These are phyloP conservation scores for Cordyceps pruinosa DNA, from an alignment of 2,329 filamentous ascomycete genomes.

Conservation along the genomic window DNA sequence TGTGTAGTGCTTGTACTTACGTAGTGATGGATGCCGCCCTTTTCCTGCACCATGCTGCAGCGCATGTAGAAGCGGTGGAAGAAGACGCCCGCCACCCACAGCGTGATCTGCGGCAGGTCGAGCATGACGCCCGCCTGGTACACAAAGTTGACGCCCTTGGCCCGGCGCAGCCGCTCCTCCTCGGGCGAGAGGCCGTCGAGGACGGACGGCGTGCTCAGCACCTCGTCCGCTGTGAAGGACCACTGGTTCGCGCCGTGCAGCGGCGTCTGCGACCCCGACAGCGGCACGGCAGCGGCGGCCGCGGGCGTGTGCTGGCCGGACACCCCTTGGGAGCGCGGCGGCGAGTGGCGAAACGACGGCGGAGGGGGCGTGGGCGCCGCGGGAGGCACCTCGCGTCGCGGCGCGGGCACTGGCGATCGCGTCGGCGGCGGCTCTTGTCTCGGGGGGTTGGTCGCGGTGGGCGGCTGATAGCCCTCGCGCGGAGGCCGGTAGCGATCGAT, in stretches of 20 bases:
- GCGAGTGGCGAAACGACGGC: slow-evolving; percentile 47
- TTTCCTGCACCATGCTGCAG: slow-evolving; percentile 68
- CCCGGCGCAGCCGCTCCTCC: slow-evolving; percentile 72
- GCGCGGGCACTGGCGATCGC: slow-evolving; percentile 44
- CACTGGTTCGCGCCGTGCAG: slow-evolving; percentile 57
- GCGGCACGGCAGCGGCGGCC: slow-evolving; percentile 17
- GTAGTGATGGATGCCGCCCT: slow-evolving; percentile 80
- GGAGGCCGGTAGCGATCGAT: slow-evolving; percentile 53
- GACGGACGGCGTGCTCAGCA: slow-evolving; percentile 75
- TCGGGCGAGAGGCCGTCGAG: slow-evolving; percentile 70
- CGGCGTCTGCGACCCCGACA: slow-evolving; percentile 32
- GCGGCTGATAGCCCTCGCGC: slow-evolving; percentile 52
- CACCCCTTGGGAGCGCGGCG: slow-evolving; percentile 40
- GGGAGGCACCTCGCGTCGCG: slow-evolving; percentile 51
- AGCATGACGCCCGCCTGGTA: slow-evolving; percentile 88
- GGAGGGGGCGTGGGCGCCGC: slow-evolving; percentile 56
- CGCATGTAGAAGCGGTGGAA: slow-evolving; percentile 97
- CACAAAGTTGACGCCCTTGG: slow-evolving; percentile 95
- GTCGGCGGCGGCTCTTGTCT: background rate
- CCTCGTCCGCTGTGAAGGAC: slow-evolving; percentile 80
- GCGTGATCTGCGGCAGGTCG: slow-evolving; percentile 83
- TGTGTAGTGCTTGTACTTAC: slow-evolving; percentile 43
- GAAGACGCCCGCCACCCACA: slow-evolving; percentile 88
- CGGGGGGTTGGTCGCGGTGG: slow-evolving; percentile 29
- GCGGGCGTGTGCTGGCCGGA: slow-evolving; percentile 37